Conservation (phyloP, 1,139 yeast genomes). For the Suhomyces coccinellae region DNA sequence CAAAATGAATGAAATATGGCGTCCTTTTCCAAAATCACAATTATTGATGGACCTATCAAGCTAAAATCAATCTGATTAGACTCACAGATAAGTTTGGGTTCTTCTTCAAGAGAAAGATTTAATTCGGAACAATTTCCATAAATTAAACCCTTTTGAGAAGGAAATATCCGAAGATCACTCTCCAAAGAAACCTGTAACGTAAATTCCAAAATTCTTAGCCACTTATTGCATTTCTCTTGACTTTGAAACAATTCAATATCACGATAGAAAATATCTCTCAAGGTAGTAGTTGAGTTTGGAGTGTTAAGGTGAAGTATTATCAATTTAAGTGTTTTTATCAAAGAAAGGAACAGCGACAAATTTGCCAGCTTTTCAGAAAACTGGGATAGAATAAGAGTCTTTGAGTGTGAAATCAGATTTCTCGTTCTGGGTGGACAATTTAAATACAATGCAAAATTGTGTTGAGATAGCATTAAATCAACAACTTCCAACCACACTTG, state of each 20-base stretch:
- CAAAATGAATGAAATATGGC: slow-evolving; percentile 45
- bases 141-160: slow-evolving; percentile 66
- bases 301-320: slow-evolving; percentile 21
- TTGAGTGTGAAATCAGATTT: too few relatives aligned
- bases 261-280: slow-evolving; percentile 65
- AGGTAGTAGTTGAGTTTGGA: slow-evolving; percentile 38
- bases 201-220: slow-evolving; percentile 36
- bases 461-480: background rate
- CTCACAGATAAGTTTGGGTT: slow-evolving; percentile 30
- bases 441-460: background rate
- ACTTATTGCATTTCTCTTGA: slow-evolving; percentile 47
- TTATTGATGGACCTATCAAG: slow-evolving; percentile 9
- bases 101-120: slow-evolving; percentile 15
- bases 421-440: background rate
- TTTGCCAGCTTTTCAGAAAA: background rate
- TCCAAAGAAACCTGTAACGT: slow-evolving; percentile 27
- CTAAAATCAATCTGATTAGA: background rate
- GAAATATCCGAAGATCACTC: slow-evolving; percentile 44
- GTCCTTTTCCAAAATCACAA: slow-evolving; percentile 69
- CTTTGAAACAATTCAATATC: slow-evolving; percentile 56
- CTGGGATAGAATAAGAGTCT: background rate
- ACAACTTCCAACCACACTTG: background rate
- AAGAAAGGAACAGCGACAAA: slow-evolving; percentile 7
- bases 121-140: slow-evolving; percentile 33
- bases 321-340: slow-evolving; percentile 21